Base-by-base conservation (phyloP, 768 basidiomycete species). In the Strobilomyces dryophilus region DNA sequence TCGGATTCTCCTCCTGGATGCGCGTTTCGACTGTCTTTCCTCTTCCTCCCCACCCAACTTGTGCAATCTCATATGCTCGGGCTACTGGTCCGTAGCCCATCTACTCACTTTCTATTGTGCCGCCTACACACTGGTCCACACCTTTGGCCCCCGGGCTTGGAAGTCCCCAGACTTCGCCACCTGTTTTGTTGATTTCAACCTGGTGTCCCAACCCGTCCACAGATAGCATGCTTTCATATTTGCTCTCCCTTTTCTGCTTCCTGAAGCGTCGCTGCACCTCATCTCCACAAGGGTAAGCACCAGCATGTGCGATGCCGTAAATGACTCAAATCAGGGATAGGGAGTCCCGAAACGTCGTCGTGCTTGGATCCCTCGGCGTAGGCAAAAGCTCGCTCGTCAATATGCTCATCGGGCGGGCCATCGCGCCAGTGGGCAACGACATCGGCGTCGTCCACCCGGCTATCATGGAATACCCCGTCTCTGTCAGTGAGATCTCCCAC, bases 351-450 rank as follows among this genome's bases (percentile, higher is more conserved):
- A 60, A 60, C 14, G 50, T 67, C 2, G 20, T 66, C 49, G 20
- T 65, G 45, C 53, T 66, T 27, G 66, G 64, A n/a, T 59, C 63
- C 18, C 51, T 66, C 14, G 66, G 75, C 32, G 46, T 58, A 24
- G 70, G 70, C 10, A 76, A 76, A 54, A 75, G 76, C 57, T 71
- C 72, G 8, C 62, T 75, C 32, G 55, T 76, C 39, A 77, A 77
- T 56, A 64, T 76, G 65, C 50, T 77, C 7, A 46, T 58, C 35
- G 67, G 67, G 27, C 39, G 42, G 10, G 17, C 59, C 1, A 56
- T 61, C 12, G 73, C 73, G 1, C 51, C 46, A 0, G 61, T 66
- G 17, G 70, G 70, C 35, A 64, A 52, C 49, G 45, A 32, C 43
- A 54, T 62, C 15, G 51, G 44, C 17, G 57, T 60, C 27, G 58